Conservation (phyloP, 257 asterid species). For the Paulownia fortunei region DNA sequence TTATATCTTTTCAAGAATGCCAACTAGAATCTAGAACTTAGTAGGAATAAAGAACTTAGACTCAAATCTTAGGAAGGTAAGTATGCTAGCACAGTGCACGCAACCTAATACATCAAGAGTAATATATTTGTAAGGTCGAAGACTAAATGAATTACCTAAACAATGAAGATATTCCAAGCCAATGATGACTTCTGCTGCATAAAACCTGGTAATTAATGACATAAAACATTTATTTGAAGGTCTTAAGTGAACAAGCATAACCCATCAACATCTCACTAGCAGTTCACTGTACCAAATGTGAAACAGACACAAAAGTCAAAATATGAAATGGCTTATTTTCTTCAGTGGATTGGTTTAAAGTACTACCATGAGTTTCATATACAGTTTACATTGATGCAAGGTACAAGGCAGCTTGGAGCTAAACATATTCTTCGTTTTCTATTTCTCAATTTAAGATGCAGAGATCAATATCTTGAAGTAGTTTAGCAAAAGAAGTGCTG, state of each 20-base stretch:
- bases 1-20: not conserved
- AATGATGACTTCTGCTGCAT: constrained; percentile 92
- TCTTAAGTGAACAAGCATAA: constrained; percentile 21
- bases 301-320: not conserved
- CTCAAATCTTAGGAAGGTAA: not conserved
- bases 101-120: constrained; percentile 6
- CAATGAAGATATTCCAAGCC: constrained; percentile 98
- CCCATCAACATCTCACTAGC: not conserved
- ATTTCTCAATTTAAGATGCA: constrained; percentile 5
- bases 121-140: not conserved
- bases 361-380: not conserved
- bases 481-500: not conserved
- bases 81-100: not conserved
- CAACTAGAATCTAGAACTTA: constrained; percentile 2
- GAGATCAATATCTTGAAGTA: constrained; percentile 2
- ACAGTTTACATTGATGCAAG: not conserved
- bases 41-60: not conserved
- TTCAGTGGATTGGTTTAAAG: not conserved
- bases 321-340: not conserved
- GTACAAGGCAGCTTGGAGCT: not conserved
- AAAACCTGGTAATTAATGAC: constrained; percentile 64
- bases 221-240: constrained; percentile 17
- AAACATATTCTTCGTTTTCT: too few species aligned
- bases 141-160: constrained; percentile 64
- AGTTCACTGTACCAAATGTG: constrained; percentile 10